These are phyloP conservation scores for Chenopodium album DNA, from an alignment of 148 eudicot species.

Conservation along the genomic window DNA sequence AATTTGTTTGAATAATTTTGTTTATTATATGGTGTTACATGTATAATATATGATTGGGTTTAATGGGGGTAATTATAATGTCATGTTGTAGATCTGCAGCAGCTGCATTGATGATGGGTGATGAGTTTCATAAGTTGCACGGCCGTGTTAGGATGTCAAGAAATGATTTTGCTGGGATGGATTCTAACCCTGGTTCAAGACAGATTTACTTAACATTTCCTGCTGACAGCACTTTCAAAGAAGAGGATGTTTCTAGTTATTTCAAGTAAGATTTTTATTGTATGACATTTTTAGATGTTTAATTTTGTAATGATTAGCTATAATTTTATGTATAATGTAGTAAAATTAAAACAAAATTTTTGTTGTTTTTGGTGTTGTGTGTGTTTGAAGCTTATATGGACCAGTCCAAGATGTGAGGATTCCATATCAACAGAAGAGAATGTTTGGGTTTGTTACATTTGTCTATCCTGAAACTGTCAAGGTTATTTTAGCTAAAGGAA, in stretches of 20 bases:
- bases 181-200: slow-evolving; percentile 48
- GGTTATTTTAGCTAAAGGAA: slow-evolving; percentile 83
- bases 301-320: background rate
- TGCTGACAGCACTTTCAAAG: slow-evolving; percentile 90
- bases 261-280: slow-evolving; percentile 52
- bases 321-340: background rate
- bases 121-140: slow-evolving; percentile 59
- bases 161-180: slow-evolving; percentile 53
- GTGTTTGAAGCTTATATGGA: slow-evolving; percentile 63
- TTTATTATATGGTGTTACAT: too few species aligned
- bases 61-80: slow-evolving; percentile 16
- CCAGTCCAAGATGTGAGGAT: slow-evolving; percentile 98
- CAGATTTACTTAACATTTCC: slow-evolving; percentile 96
- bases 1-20: too few species aligned
- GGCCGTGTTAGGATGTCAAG: slow-evolving; percentile 48
- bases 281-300: background rate
- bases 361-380: slow-evolving; percentile 14
- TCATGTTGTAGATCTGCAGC: slow-evolving; percentile 59
- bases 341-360: background rate
- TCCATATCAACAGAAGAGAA: slow-evolving; percentile 92
- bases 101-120: slow-evolving; percentile 72
- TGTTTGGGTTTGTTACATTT: slow-evolving; percentile 96
- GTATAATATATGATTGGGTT: background rate
- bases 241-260: slow-evolving; percentile 86
- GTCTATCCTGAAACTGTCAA: slow-evolving; percentile 82